A percentile compares a stretch with the other conserved stretches of the same genome.
Conservation (phyloP, 1,284 basidiomycete genomes). For the Vanrija humicola region DNA sequence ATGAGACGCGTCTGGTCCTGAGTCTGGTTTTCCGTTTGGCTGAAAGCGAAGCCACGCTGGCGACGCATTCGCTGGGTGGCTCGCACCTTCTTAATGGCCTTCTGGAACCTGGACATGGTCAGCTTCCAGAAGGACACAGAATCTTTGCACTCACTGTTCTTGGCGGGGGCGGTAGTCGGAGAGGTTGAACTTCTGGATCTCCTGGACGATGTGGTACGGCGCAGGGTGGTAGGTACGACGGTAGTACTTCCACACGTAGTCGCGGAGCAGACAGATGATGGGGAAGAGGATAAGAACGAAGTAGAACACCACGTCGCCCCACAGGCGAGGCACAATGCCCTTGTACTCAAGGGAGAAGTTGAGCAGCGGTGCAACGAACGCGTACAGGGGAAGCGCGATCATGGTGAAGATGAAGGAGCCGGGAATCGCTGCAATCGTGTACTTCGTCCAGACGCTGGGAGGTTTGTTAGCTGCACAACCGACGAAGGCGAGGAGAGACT, state of each 20-base stretch:
- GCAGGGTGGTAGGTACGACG: conserved; percentile 83
- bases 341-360: conserved; percentile 88
- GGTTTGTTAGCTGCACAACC: background rate
- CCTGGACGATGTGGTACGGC: conserved; percentile 96
- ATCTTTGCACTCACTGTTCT: conserved; percentile 68
- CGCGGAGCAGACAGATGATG: conserved; percentile 78
- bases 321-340: conserved; percentile 81
- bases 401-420: conserved; percentile 96
- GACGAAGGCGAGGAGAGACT: conserved; percentile 43
- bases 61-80: conserved; percentile 91
- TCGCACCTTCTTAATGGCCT: conserved; percentile 96
- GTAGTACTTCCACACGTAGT: conserved; percentile 96
- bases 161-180: conserved; percentile 95
- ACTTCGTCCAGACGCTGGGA: conserved; percentile 94
- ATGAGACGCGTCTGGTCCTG: conserved; percentile 85
- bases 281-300: conserved; percentile 86
- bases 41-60: conserved; percentile 93
- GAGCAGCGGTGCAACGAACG: conserved; percentile 72
- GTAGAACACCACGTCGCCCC: conserved; percentile 84
- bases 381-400: conserved; percentile 87
- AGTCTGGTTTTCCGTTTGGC: conserved; percentile 79
- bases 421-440: conserved; percentile 92
- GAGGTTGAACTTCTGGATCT: conserved; percentile 93
- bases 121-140: background rate
- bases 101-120: conserved; percentile 66